These are phyloP conservation scores for Colletotrichum noveboracense DNA, from an alignment of 2,329 filamentous ascomycete genomes.

Conservation along the genomic window DNA sequence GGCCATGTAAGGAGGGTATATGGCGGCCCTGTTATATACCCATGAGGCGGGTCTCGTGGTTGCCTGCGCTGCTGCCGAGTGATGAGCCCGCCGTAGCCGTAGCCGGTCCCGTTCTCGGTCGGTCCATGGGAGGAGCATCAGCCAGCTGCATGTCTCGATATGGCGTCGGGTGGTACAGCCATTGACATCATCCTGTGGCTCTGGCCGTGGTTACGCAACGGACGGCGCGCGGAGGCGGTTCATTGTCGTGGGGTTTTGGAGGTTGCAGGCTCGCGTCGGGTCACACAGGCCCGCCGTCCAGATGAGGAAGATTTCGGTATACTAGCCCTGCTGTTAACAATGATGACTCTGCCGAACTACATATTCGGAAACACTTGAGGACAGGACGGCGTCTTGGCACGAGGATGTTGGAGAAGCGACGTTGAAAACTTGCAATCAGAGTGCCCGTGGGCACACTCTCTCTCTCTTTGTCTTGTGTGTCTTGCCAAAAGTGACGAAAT, in stretches of 20 bases:
- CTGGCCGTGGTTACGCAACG: background rate
- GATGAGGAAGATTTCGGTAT: background rate
- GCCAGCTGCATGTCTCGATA: background rate
- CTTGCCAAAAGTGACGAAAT: background rate
- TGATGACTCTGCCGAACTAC: background rate
- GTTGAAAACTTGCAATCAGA: background rate
- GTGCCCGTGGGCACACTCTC: background rate
- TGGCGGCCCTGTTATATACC: slow-evolving; percentile 15
- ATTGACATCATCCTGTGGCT: background rate
- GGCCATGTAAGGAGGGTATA: slow-evolving; percentile 10
- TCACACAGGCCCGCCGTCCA: background rate
- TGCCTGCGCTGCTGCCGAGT: background rate
- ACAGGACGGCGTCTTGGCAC: background rate
- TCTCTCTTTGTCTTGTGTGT: background rate
- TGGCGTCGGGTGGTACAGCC: background rate
- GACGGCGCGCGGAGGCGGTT: background rate
- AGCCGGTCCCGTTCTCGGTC: background rate
- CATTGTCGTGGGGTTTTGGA: background rate
- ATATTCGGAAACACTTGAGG: background rate
- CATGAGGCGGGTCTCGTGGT: background rate
- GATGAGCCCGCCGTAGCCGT: background rate
- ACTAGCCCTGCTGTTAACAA: background rate
- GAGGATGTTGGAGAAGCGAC: background rate
- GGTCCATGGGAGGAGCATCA: background rate
- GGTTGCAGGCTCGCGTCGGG: background rate